Evolutionary conservation across 2,329 filamentous ascomycete species (phyloP).

Genomic region (Thermoascus crustaceus): DNA sequence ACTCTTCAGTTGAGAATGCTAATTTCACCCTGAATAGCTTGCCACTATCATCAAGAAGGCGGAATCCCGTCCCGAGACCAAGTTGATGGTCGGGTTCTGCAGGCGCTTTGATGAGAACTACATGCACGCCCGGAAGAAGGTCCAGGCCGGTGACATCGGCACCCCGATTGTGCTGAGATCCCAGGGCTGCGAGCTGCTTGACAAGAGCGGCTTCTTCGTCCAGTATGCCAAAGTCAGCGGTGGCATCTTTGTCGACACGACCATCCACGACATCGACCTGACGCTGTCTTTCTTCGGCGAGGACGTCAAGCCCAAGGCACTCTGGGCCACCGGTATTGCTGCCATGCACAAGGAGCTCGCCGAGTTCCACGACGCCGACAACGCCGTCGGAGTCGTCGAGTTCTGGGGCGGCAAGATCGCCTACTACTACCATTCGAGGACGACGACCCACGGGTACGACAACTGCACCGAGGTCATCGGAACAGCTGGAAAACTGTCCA

Average conservation of each 20-base stretch:
- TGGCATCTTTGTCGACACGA: conserved; percentile 39
- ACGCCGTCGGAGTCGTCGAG: conserved; percentile 38
- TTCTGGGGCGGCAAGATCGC: conserved; percentile 39
- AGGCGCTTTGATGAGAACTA: conserved; percentile 40
- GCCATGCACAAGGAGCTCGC: conserved; percentile 31
- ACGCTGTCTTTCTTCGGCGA: conserved; percentile 35
- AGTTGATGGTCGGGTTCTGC: conserved; percentile 36
- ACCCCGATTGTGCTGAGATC: conserved; percentile 33
- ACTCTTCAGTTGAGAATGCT: neutral
- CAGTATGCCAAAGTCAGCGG: conserved; percentile 33
- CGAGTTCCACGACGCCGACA: conserved; percentile 35
- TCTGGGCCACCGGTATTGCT: conserved; percentile 28
- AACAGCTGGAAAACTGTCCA: conserved; percentile 29
- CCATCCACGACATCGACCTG: conserved; percentile 40
- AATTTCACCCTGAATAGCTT: neutral
- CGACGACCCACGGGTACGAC: conserved; percentile 37
- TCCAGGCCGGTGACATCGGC: conserved; percentile 30
- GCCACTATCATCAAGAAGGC: neutral
- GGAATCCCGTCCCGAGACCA: neutral
- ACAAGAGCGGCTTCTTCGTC: conserved; percentile 35
- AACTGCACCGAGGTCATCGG: conserved; percentile 37
- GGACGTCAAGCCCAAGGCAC: conserved; percentile 27
- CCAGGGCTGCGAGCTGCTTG: conserved; percentile 36
- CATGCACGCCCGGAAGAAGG: conserved; percentile 28
- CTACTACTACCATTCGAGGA: conserved; percentile 38